These are phyloP conservation scores for Nicotiana undulata DNA, from an alignment of 257 asterid species.

Conservation along the genomic window DNA sequence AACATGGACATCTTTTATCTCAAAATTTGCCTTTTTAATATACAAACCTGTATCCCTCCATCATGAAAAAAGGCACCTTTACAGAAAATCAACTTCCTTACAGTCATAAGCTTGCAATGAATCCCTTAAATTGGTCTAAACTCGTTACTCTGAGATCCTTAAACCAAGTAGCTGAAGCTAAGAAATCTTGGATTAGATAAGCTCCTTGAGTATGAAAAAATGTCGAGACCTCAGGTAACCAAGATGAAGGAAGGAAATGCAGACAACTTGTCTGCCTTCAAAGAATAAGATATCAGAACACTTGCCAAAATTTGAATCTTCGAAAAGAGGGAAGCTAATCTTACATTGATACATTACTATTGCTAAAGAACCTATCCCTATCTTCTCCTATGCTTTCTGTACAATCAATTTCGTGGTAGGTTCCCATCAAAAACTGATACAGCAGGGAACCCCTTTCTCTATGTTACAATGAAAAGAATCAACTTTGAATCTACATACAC, in stretches of 20 bases:
- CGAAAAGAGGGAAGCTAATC: slow-evolving; percentile 7
- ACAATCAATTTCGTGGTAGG: slow-evolving; percentile 36
- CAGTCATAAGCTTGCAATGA: no score
- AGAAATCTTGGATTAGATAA: neutral
- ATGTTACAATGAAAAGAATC: slow-evolving; percentile 11
- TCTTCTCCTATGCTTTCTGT: slow-evolving; percentile 25
- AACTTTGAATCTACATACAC: neutral
- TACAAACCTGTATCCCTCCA: neutral
- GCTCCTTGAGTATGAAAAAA: neutral
- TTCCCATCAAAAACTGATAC: slow-evolving; percentile 28
- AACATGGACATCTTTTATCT: neutral
- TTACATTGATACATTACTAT: slow-evolving; percentile 13
- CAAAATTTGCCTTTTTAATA: neutral
- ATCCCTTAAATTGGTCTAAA: neutral
- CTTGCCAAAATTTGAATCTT: slow-evolving; percentile 6
- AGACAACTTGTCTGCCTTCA: neutral
- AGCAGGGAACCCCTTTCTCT: slow-evolving; percentile 28
- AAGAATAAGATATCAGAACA: neutral
- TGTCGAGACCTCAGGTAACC: neutral
- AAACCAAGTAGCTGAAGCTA: neutral
- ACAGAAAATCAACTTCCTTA: neutral
- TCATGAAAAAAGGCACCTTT: neutral
- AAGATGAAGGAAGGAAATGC: neutral
- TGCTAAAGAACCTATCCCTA: neutral
- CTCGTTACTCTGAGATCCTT: neutral